Base-by-base conservation (phyloP, 768 basidiomycete genomes). In the Termitomyces sp. region DNA sequence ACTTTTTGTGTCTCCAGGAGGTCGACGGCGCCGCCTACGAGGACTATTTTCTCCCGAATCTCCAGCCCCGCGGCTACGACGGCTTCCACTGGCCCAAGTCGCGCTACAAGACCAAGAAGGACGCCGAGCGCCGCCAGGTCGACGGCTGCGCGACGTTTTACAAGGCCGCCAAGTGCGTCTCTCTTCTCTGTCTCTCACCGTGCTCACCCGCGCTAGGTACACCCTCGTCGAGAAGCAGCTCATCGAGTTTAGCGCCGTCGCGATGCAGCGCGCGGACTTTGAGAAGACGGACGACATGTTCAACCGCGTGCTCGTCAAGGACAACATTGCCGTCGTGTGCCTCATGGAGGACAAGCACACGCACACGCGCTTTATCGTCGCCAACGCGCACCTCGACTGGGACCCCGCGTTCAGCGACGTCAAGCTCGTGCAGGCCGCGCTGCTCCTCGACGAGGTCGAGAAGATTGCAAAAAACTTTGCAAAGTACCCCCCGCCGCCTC, bases 211-310 rank as follows among this genome's bases (percentile, higher is more conserved):
- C 51, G 39, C 26, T 68, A 96, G 93, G 68, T 99, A 93, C 73
- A 83, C 88, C 60, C 84, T 99, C 24, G 88, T 99, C 42, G 95
- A 98, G 76, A 91, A 90, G 64, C 88, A 94, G 54, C 83, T 94
- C 41, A 81, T 98, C 68, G 97, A 98, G 71, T 99, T 95, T 76
- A 91, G 88, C 68, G 82, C 90, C 36, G 81, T 94, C 61, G 96
- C 95, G 20, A 89, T 98, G 83, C 90, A 93, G 65, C 85, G 94
- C 28, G 84, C 88, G 51, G 94, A 95, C 70, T 93, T 94, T 76
- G 93, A 94, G 79, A 94, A 94, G 75, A 96, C 94, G 18, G 94
- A 98, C 67, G 96, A 98, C 76, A 95, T 98, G 94, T 98, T 98
- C 82, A 98, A 98, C 68, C 93, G 97, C 33, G 94, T 98, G 55